Conservation (phyloP, 2,329 filamentous ascomycete genomes). For the Sporothrix protearum region DNA sequence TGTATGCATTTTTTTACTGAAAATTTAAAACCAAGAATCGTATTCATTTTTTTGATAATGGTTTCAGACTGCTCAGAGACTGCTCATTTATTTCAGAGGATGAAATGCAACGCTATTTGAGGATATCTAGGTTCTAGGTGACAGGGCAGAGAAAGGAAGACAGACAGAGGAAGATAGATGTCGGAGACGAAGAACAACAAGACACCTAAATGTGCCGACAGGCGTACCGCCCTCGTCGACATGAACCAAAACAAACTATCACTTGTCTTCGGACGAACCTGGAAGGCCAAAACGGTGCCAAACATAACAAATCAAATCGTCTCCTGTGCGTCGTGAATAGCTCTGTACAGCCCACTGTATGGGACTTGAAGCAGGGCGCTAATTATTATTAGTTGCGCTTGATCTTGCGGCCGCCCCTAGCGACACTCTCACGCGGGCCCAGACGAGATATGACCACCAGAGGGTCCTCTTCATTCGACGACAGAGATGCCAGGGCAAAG, state of each 20-base stretch:
- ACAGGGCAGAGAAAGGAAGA: not conserved
- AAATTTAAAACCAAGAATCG: no score
- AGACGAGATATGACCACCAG: slow-evolving; percentile 85
- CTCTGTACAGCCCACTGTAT: not conserved
- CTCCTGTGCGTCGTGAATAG: not conserved
- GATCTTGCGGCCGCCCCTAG: slow-evolving; percentile 49
- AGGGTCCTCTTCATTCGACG: slow-evolving; percentile 69
- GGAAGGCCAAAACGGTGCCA: not conserved
- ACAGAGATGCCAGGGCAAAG: slow-evolving; percentile 84
- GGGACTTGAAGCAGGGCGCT: no score
- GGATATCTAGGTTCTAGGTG: slow-evolving; percentile 18
- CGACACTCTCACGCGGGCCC: slow-evolving; percentile 22
- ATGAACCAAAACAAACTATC: not conserved
- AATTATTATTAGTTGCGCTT: slow-evolving; percentile 32
- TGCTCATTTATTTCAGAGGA: not conserved
- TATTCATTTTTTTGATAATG: not conserved
- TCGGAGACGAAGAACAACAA: not conserved
- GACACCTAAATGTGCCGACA: not conserved
- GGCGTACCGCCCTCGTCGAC: not conserved
- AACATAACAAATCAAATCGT: not conserved
- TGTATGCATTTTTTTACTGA: no score
- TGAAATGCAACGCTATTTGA: not conserved
- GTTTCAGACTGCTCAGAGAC: not conserved
- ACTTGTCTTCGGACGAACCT: not conserved
- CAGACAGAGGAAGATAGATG: not conserved